Conservation (phyloP, 345 rosid species). For the Dipteronia sinensis region DNA sequence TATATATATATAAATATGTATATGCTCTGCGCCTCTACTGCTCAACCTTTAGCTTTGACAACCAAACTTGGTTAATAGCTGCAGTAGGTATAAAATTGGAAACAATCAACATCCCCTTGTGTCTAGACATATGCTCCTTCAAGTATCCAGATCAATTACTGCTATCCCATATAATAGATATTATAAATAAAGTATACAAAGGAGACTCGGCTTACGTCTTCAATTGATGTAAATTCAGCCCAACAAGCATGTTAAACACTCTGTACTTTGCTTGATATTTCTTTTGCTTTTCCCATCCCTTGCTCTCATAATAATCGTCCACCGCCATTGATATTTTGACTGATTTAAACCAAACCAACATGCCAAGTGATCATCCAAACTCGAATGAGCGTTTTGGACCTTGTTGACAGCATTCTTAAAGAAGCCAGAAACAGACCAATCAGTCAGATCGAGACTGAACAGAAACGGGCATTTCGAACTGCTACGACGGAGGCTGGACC, state of each 20-base stretch:
- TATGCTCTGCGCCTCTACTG: no score
- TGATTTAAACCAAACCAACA: constrained; percentile 99
- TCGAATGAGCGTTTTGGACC: constrained; percentile 91
- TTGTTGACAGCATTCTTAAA: constrained; percentile 69
- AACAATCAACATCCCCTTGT: constrained; percentile 13
- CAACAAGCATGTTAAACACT: no score
- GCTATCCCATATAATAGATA: constrained; percentile 21
- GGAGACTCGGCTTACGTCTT: constrained; percentile 5
- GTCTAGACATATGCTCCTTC: constrained; percentile 18
- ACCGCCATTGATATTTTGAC: constrained; percentile 97
- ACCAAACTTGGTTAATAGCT: no score
- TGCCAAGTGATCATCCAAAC: constrained; percentile 94
- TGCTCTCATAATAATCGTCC: constrained; percentile 87
- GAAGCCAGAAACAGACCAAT: constrained; percentile 62
- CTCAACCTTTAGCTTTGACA: no score
- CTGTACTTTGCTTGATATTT: constrained; percentile 40
- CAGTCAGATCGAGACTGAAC: constrained; percentile 24
- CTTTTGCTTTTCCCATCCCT: constrained; percentile 48
- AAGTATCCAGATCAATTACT: constrained; percentile 23
- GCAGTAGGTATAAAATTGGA: constrained; percentile 18
- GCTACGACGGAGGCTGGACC: constrained; percentile 66
- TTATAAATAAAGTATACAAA: constrained; percentile 27
- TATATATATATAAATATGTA: no score
- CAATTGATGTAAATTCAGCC: constrained; percentile 26
- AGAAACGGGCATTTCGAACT: constrained; percentile 46